Base-by-base conservation (phyloP, 208 protist species). In the Leishmania aethiopica region DNA sequence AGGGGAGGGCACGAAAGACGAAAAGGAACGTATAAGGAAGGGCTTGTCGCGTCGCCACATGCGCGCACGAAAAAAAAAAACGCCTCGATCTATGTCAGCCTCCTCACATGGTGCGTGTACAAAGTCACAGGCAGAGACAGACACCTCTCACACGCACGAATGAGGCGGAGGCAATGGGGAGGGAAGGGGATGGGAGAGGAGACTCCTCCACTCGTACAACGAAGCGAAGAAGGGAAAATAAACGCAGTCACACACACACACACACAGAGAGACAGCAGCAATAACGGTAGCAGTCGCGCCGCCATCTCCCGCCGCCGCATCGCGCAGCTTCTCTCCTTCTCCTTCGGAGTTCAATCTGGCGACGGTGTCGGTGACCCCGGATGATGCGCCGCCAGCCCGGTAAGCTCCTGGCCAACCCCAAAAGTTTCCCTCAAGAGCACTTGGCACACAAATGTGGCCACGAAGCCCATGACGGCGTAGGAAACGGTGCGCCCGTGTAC, bases 401-500 rank as follows among this genome's bases (percentile, higher is more conserved):
- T 1, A 37, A 59, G 37, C 37, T 42, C 10, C 15, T 60, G 25
- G 17, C 75, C 84, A 35, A 84, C 84, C 35, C 78, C 79, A 71
- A 93, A 93, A 4, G 49, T 25, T 74, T 85, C 82, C 42, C 87
- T 83, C 69, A 91, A 71, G 1, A 92, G 69, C 28, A 90, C 69
- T 47, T 89, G 87, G 62, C 81, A 88, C 35, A 93, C 84, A 73
- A 87, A 93, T 6, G 74, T 69, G 67, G 87, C 75, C 15, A 91
- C 40, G 64, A 94, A 87, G 42, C 87, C 90, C 25, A 85, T 87
- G 3, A 87, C 69, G 13, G 89, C 81, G 78, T 94, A 95, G 3
- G 89, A 91, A 51, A 94, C 42, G 28, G 83, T 86, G 53, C 82
- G 85, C 80, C 78, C 64, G 77, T 95, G 90, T 13, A 90, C 82